Evolutionary conservation across 257 asterid species (phyloP), one percentile per base, ranked within the genome.

Genomic region (Prunella vulgaris): DNA sequence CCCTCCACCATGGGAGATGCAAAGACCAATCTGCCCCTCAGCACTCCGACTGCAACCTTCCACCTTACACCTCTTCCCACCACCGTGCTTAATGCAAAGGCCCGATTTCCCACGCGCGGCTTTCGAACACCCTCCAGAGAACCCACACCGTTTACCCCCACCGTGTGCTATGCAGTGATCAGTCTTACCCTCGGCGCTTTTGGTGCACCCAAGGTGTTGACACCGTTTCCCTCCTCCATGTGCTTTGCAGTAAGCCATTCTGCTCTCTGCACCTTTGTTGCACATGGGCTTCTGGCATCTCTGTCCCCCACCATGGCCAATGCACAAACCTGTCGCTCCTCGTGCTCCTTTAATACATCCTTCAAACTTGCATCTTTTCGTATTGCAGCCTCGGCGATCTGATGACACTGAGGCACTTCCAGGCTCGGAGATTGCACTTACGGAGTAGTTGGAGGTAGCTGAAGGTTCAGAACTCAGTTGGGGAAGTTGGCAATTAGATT

Each of bases 1-100:
- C 32, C 98, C 98, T 2, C 98, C 98, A 18, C 98, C 98, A 13
- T 89, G 97, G 44, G 97, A 92, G 48, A 92, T 92, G 83, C 97
- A 92, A 68, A 87, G 81, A 20, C 97, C 97, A 61, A 87, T 57
- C 77, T 87, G 88, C 35, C 98, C 98, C 79, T 92, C 98, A 1
- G 98, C 98, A 44, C 98, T 92, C 6, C 96, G 79, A 9, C 83
- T 77, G 86, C 98, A 92, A 15, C 90, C 94, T 49, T 89, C 96
- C 44, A 89, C 82, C 73, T 61, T 84, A 60, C 98, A 92, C 77
- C 98, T 83, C 86, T 92, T 92, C 3, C 97, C 98, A 44, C 98
- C 98, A 33, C 98, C 98, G 6, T 92, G 98, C 81, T 65, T 82
- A 65, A 92, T 92, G 85, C 98, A 92, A 70, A 89, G 93, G 17